A percentile compares a stretch with the other conserved stretches of the same genome.
Evolutionary conservation across 257 asterid genomes (phyloP).

Genomic region (Ilex aquifolium): DNA sequence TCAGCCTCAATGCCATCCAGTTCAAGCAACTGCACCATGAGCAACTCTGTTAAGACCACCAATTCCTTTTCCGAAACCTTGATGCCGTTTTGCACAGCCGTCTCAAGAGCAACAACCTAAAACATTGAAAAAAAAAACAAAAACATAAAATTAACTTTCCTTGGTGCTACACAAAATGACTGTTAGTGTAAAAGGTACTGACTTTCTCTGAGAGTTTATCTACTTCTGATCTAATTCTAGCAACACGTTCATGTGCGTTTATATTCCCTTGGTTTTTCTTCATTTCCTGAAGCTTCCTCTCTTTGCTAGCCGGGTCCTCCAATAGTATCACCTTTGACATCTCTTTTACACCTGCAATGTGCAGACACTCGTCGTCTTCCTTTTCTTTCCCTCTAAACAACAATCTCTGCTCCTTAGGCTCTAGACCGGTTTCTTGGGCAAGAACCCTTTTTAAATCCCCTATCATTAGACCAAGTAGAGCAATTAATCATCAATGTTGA

Average conservation of each 20-base stretch:
- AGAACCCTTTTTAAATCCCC: conserved; percentile 22
- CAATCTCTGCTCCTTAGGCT: conserved; percentile 22
- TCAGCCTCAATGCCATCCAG: conserved; percentile 24
- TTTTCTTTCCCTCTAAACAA: conserved; percentile 30
- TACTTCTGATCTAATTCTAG: conserved; percentile 17
- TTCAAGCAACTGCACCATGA: conserved; percentile 25
- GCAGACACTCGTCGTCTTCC: conserved; percentile 20
- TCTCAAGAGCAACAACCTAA: conserved; percentile 22
- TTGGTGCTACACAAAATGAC: background rate
- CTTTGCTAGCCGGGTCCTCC: conserved; percentile 32
- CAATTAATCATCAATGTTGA: background rate
- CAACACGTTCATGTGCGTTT: conserved; percentile 14
- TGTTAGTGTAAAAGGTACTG: background rate
- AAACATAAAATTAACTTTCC: background rate
- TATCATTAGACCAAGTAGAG: conserved; percentile 1
- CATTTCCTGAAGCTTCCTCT: conserved; percentile 17
- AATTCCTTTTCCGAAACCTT: conserved; percentile 18
- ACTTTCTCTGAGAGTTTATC: conserved; percentile 26
- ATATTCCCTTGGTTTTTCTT: conserved; percentile 1
- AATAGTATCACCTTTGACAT: conserved; percentile 20
- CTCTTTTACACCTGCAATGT: conserved; percentile 24
- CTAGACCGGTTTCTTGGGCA: conserved; percentile 17
- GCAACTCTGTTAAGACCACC: conserved; percentile 20
- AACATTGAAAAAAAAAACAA: background rate
- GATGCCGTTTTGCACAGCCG: conserved; percentile 12